Evolutionary conservation across 768 basidiomycete species (phyloP).

Genomic region (Paxillus rubicundulus): DNA sequence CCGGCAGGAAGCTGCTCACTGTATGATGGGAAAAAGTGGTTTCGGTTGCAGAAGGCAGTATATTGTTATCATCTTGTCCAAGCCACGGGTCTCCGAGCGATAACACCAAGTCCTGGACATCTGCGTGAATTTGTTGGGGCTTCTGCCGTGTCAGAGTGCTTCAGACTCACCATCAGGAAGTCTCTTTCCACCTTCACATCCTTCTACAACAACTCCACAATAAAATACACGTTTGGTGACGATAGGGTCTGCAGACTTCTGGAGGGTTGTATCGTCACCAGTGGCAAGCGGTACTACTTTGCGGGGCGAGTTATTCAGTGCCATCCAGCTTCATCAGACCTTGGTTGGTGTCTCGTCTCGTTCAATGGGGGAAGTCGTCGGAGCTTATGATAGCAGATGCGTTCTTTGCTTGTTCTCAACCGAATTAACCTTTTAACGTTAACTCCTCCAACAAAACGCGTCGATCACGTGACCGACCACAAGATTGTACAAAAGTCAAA

Average conservation of each 20-base stretch:
- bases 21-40: conserved; percentile 37
- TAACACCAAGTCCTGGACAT: conserved; percentile 74
- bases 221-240: conserved; percentile 82
- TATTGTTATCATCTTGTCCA: conserved; percentile 46
- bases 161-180: conserved; percentile 58
- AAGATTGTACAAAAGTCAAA: neutral
- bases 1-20: conserved; percentile 38
- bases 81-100: conserved; percentile 70
- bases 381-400: neutral
- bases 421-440: conserved; percentile 5
- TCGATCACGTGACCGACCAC: conserved; percentile 27
- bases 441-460: conserved; percentile 9
- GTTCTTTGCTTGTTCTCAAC: neutral
- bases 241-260: conserved; percentile 37
- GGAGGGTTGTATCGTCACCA: conserved; percentile 56
- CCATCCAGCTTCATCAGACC: conserved; percentile 43
- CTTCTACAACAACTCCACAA: conserved; percentile 88
- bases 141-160: neutral
- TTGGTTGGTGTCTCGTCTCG: conserved; percentile 2
- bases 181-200: conserved; percentile 65
- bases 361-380: neutral
- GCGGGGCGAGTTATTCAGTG: conserved; percentile 65
- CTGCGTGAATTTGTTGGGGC: conserved; percentile 36
- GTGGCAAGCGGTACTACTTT: conserved; percentile 72
- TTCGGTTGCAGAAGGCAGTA: conserved; percentile 42